Evolutionary conservation across 2,329 filamentous ascomycete genomes (phyloP).

Genomic region (Talaromyces funiculosus): DNA sequence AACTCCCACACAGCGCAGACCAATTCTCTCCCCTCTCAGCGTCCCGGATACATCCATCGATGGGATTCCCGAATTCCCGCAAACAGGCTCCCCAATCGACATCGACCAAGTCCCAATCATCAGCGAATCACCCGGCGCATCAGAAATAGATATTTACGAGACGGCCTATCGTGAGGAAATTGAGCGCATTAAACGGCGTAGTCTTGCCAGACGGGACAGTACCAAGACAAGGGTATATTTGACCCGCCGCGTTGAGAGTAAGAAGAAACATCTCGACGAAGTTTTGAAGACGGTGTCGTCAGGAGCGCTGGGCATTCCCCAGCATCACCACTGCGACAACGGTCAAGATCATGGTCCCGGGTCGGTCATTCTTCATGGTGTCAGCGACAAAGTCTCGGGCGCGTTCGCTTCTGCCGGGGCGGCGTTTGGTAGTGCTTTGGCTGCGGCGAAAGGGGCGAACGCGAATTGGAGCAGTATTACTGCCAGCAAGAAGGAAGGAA

Average conservation of each 20-base stretch:
- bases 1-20: slow-evolving; percentile 2
- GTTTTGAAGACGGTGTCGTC: slow-evolving; percentile 27
- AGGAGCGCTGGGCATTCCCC: slow-evolving; percentile 1
- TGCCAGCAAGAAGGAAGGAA: neutral
- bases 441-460: neutral
- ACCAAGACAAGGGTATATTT: slow-evolving; percentile 54
- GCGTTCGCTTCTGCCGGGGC: slow-evolving; percentile 3
- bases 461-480: neutral
- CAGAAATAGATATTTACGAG: slow-evolving; percentile 85
- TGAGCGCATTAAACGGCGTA: slow-evolving; percentile 57
- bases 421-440: slow-evolving; percentile 7
- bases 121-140: slow-evolving; percentile 76
- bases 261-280: slow-evolving; percentile 22
- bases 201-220: slow-evolving; percentile 30
- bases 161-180: slow-evolving; percentile 80
- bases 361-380: slow-evolving; percentile 12
- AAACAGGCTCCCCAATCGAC: slow-evolving; percentile 27
- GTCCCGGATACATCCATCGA: slow-evolving; percentile 28
- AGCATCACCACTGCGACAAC: neutral
- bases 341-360: neutral
- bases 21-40: slow-evolving; percentile 14
- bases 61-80: slow-evolving; percentile 30
- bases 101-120: slow-evolving; percentile 45
- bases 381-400: neutral
- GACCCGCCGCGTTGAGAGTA: slow-evolving; percentile 46